Base-by-base conservation (phyloP, 352 stramenopile species). In the Pythium rhizo-oryzae region DNA sequence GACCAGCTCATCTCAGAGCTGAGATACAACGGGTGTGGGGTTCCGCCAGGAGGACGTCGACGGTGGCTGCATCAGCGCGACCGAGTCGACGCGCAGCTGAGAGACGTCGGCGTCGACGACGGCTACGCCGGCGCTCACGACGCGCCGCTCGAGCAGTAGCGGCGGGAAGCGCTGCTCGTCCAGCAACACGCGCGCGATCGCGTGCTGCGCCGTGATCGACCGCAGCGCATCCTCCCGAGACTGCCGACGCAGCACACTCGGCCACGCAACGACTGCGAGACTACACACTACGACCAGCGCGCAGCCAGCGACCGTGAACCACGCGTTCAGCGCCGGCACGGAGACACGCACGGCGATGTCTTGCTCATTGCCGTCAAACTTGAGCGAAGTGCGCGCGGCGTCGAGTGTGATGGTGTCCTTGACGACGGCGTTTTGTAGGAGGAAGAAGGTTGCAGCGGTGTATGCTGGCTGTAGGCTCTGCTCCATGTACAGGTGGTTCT, bases 401-500 rank as follows among this genome's bases (percentile, higher is more conserved):
- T 23, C 9, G 0, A 64, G 30, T 4, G 15, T 3, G 13, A 64
- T 28, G 4, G 30, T 16, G 16, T 64, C 19, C 21, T 35, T 23
- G 25, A 56, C 58, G n/a, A 44, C 58, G 12, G 8, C 44, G 8
- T 64, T 56, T 44, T 63, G 58, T 9, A 64, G 41, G 8, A 64
- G 43, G 44, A 64, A 64, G 25, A 47, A 64, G 1, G 44, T 64
- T 7, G 41, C 57, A n/a, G 57, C 43, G 8, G 44, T 56, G 58
- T 56, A 64, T 1, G 44, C 44, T 0, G 58, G 16, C 43, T 64
- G 58, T 4, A 64, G 47, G 21, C 58, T 37, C 18, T 64, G 58
- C n/a, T 64, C 58, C 21, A 55, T 64, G 44, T 47, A 64, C 28
- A 49, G 18, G 58, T 64, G 58, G 58, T 64, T 64, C 13, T 64